Evolutionary conservation across 2,329 filamentous ascomycete genomes (phyloP).

Genomic region (Fusarium paranaense): DNA sequence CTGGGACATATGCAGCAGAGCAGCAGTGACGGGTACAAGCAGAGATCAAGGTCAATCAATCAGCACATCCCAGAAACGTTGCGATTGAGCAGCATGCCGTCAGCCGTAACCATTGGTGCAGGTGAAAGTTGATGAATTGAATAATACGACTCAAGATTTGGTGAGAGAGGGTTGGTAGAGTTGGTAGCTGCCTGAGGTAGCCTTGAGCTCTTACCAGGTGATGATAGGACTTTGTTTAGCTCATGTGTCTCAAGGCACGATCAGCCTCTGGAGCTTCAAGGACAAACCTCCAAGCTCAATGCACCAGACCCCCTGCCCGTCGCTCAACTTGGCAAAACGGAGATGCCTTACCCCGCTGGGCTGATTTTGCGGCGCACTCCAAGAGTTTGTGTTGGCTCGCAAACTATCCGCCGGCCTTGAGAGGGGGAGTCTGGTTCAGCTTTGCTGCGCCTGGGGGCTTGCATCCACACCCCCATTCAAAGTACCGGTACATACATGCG

Average conservation of each 20-base stretch:
- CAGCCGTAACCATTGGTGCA: not conserved
- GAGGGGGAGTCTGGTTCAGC: not conserved
- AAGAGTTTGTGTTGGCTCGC: not conserved
- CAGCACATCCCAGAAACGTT: not conserved
- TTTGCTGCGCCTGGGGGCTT: not conserved
- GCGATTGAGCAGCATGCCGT: not conserved
- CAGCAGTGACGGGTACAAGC: not conserved
- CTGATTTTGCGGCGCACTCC: not conserved
- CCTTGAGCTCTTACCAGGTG: not conserved
- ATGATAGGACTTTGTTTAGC: not conserved
- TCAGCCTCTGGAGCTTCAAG: not conserved
- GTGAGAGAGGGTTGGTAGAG: not conserved
- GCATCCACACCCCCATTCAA: not conserved
- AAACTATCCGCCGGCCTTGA: not conserved
- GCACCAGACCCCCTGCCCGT: not conserved
- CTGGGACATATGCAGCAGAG: not conserved
- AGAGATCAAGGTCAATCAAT: not conserved
- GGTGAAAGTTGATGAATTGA: not conserved
- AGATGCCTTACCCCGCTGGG: conserved; percentile 1
- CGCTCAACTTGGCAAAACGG: not conserved
- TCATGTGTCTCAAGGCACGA: not conserved
- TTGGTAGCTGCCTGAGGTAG: not conserved
- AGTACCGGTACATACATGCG: not conserved
- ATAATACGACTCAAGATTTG: not conserved
- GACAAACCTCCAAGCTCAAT: not conserved